Conservation (phyloP, 495 filamentous ascomycete genomes). For the Lasiosphaeria miniovina region DNA sequence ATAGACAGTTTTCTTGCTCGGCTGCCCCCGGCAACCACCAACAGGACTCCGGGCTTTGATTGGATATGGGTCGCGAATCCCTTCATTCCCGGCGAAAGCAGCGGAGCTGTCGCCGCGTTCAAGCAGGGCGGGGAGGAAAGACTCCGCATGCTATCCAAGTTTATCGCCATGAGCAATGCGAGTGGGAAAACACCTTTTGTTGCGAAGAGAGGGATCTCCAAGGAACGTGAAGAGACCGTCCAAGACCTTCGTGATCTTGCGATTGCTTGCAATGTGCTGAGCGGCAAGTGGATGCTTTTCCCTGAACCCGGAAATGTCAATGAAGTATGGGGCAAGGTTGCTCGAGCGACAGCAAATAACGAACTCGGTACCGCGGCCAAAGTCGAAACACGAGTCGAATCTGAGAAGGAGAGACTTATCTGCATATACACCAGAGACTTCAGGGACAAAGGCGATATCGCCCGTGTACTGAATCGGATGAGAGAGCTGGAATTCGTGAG, state of each 20-base stretch:
- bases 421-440: constrained; percentile 79
- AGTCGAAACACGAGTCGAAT: constrained; percentile 50
- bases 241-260: constrained; percentile 57
- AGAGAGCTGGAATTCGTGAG: constrained; percentile 58
- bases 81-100: constrained; percentile 21
- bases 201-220: constrained; percentile 42
- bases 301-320: constrained; percentile 54
- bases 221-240: constrained; percentile 49
- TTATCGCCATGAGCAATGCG: constrained; percentile 22
- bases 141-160: constrained; percentile 32
- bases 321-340: constrained; percentile 60
- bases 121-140: constrained; percentile 34
- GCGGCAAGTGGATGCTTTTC: constrained; percentile 76
- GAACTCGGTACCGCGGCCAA: constrained; percentile 68
- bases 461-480: constrained; percentile 59
- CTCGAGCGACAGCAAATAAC: constrained; percentile 57
- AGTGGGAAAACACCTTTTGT: constrained; percentile 15
- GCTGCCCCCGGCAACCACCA: constrained; percentile 61
- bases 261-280: constrained; percentile 20
- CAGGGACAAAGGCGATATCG: constrained; percentile 63
- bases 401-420: constrained; percentile 54
- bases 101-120: constrained; percentile 13
- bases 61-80: constrained; percentile 72
- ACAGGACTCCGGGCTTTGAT: constrained; percentile 32
- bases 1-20: constrained; percentile 61